Evolutionary conservation across 371 early-diverging fungal species (phyloP), one percentile per base, ranked within the genome.

Genomic region (Choanephora cucurbitarum): DNA sequence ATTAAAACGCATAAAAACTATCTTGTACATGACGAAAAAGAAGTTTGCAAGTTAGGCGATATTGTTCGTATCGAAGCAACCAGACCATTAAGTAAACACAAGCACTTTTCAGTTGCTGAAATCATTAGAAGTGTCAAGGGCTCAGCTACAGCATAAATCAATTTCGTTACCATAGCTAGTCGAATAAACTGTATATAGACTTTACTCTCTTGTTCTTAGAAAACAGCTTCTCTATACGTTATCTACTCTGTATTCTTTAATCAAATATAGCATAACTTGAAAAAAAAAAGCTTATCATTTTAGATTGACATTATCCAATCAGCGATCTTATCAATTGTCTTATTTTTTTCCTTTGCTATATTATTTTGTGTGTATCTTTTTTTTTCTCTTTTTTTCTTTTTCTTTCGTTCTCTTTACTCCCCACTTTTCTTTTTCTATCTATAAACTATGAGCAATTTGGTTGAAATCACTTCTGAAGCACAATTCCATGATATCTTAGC

Each of bases 51-150:
- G 42, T 77, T 95, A 40, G 97, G 97, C 44, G 97, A 96, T 70
- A 83, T 91, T 57, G 95, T 96, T 24, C 86, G 93, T 48, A 96
- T 96, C 52, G 93, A 96, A 73, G 87, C 91, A 43, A 93, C 93
- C 80, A 76, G 87, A 62, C 94, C 94, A 47, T 58, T 95, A 52
- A 92, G 93, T 80, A 91, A 89, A 72, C 82, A 72, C 73, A 96
- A 96, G 79, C 82, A 85, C 57, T 96, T 95, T 67, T 80, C 87
- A 15, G 83, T 96, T 18, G 92, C 92, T 18, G 94, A 94, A 69
- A 87, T 96, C 55, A 81, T 95, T 24, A 68, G 74, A 64, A 75
- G 68, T 41, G 52, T 62, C 24, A 70, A 72, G 28, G 53, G 55
- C 19, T 49, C 55, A 22, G 43, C 14, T 37, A 37, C 37, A 37